phyloP scores from a whole-genome alignment of 306 rosid genomes.

The Spatholobus suberectus region DNA sequence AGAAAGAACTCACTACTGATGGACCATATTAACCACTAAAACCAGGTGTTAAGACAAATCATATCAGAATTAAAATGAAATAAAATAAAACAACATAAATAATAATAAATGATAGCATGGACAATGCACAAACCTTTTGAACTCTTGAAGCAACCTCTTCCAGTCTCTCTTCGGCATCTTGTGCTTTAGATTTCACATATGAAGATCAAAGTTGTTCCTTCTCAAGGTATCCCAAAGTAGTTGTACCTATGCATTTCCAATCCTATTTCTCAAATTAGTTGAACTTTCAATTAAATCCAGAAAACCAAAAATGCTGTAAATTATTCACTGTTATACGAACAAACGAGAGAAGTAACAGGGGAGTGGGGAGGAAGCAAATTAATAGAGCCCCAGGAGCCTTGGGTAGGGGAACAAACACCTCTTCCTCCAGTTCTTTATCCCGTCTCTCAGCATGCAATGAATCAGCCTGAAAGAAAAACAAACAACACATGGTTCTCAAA shows the following conservation, averaged over 20 bases:
- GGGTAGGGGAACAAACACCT: constrained; percentile 52
- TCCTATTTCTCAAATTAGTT: constrained; percentile 60
- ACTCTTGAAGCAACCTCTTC: constrained; percentile 59
- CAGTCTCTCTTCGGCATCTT: constrained; percentile 63
- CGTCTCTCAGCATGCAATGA: constrained; percentile 49
- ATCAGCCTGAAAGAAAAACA: constrained; percentile 49
- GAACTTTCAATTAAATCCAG: constrained; percentile 42
- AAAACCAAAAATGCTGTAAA: background rate
- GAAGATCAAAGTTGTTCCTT: constrained; percentile 83
- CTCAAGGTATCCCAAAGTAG: constrained; percentile 74
- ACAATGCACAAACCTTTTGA: constrained; percentile 60
- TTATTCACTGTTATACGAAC: background rate
- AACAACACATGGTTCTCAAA: constrained; percentile 18
- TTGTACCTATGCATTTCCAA: constrained; percentile 71
- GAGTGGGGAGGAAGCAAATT: background rate
- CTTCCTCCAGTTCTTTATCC: constrained; percentile 65
- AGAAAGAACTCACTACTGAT: background rate
- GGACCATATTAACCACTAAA: constrained; percentile 11
- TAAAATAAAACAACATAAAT: background rate
- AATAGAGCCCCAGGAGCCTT: background rate
- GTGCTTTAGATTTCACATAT: constrained; percentile 65
- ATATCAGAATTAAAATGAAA: background rate
- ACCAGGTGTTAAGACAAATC: background rate
- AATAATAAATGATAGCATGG: constrained; percentile 14
- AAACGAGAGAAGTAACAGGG: background rate